These are phyloP conservation scores for Cladosporium cucumerinum DNA, from an alignment of 2,329 filamentous ascomycete genomes.

Conservation along the genomic window DNA sequence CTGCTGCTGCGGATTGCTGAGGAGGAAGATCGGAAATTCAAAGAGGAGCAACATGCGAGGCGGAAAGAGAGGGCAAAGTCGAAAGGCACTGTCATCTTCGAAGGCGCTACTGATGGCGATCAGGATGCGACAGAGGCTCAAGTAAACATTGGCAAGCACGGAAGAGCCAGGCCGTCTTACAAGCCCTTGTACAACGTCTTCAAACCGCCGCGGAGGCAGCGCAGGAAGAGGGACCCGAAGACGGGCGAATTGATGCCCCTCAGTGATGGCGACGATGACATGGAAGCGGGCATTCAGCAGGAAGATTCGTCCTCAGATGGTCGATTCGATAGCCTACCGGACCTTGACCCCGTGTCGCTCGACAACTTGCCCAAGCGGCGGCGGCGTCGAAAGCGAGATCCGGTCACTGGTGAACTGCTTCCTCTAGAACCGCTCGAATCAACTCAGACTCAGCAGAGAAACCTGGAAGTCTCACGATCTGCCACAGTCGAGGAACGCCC, in stretches of 20 bases:
- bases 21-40: slow-evolving; percentile 22
- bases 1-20: slow-evolving; percentile 24
- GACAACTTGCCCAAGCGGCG: slow-evolving; percentile 19
- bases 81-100: slow-evolving; percentile 22
- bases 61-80: slow-evolving; percentile 20
- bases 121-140: slow-evolving; percentile 7
- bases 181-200: slow-evolving; percentile 26
- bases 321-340: background rate
- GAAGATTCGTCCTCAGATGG: background rate
- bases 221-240: slow-evolving; percentile 28
- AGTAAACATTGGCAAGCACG: slow-evolving; percentile 20
- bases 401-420: slow-evolving; percentile 29
- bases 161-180: slow-evolving; percentile 34
- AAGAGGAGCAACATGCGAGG: slow-evolving; percentile 15
- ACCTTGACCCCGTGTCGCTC: background rate
- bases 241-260: slow-evolving; percentile 29
- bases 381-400: slow-evolving; percentile 30
- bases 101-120: slow-evolving; percentile 16
- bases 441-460: background rate
- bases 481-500: background rate
- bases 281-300: background rate
- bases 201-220: slow-evolving; percentile 18
- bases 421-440: slow-evolving; percentile 18
- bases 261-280: slow-evolving; percentile 24
- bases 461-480: background rate